phyloP scores from a whole-genome alignment of 495 filamentous ascomycete species.

The Daldinia loculata region DNA sequence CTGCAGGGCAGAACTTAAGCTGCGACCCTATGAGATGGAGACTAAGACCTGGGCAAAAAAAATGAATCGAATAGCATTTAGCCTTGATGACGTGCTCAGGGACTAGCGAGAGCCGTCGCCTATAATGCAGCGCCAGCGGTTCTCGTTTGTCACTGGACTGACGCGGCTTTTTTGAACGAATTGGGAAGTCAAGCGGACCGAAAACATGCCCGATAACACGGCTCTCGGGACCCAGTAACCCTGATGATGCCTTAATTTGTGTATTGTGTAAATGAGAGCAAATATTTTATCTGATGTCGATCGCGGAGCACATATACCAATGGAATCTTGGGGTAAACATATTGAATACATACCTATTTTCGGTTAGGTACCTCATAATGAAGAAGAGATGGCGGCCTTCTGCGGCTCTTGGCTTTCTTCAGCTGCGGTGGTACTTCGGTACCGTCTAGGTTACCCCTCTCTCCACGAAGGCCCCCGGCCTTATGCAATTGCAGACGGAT shows the following conservation, averaged over 20 bases:
- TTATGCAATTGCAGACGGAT: too few relatives aligned
- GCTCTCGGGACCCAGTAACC: slow-evolving; percentile 33
- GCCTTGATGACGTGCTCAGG: slow-evolving; percentile 59
- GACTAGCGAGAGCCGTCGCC: slow-evolving; percentile 40
- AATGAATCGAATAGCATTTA: slow-evolving; percentile 43
- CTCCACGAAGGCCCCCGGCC: background rate
- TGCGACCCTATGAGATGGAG: slow-evolving; percentile 8
- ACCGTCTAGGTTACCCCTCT: background rate
- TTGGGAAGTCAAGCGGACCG: slow-evolving; percentile 1
- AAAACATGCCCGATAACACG: slow-evolving; percentile 10
- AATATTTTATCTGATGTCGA: slow-evolving; percentile 6
- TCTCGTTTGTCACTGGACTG: slow-evolving; percentile 34
- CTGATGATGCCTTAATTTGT: slow-evolving; percentile 38
- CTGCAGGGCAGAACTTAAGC: background rate
- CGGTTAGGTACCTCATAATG: too few relatives aligned
- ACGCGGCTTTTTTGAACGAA: slow-evolving; percentile 7
- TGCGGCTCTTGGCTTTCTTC: background rate
- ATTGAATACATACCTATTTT: background rate
- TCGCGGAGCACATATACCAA: slow-evolving; percentile 1
- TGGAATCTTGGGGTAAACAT: background rate
- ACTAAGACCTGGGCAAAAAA: slow-evolving; percentile 27
- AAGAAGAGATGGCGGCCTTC: background rate
- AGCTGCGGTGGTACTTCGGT: background rate
- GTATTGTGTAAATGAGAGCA: slow-evolving; percentile 1
- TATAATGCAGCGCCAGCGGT: slow-evolving; percentile 19